A percentile compares a stretch with the other conserved stretches of the same genome.
phyloP scores from a whole-genome alignment of 2,329 filamentous ascomycete species.

The Trichoderma hamatum region DNA sequence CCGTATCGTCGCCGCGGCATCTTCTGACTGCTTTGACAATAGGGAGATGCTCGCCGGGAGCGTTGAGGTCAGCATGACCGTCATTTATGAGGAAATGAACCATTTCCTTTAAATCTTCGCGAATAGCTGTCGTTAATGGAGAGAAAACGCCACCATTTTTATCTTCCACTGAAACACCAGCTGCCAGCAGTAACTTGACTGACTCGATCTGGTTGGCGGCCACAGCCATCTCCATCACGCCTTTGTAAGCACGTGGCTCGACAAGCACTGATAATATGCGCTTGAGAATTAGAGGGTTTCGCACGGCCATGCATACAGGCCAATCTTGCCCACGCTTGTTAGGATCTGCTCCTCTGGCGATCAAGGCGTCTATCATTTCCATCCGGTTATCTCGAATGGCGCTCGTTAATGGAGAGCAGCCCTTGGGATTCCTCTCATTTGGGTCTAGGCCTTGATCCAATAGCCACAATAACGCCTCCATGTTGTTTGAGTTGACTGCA shows the following conservation, averaged over 20 bases:
- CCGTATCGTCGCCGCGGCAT: conserved; percentile 57
- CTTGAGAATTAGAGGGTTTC: conserved; percentile 61
- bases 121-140: conserved; percentile 67
- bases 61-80: conserved; percentile 65
- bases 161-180: conserved; percentile 62
- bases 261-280: conserved; percentile 60
- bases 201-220: conserved; percentile 67
- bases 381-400: conserved; percentile 63
- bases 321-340: conserved; percentile 68
- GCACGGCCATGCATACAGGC: conserved; percentile 71
- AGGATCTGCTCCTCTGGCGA: conserved; percentile 62
- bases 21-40: conserved; percentile 70
- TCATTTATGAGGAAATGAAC: conserved; percentile 64
- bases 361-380: conserved; percentile 62
- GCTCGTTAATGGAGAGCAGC: conserved; percentile 65
- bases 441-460: conserved; percentile 62
- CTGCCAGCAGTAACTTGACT: conserved; percentile 65
- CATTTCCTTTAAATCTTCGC: conserved; percentile 64
- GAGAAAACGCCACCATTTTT: conserved; percentile 73
- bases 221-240: conserved; percentile 69
- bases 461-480: conserved; percentile 62
- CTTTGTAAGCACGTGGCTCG: conserved; percentile 65
- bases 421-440: conserved; percentile 61
- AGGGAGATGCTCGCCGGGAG: conserved; percentile 70
- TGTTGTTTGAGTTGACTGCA: conserved; percentile 64